Percentiles rank a stretch among this genome's conserved stretches.
phyloP scores from a whole-genome alignment of 2,329 filamentous ascomycete species.

The Emmonsia crescens region DNA sequence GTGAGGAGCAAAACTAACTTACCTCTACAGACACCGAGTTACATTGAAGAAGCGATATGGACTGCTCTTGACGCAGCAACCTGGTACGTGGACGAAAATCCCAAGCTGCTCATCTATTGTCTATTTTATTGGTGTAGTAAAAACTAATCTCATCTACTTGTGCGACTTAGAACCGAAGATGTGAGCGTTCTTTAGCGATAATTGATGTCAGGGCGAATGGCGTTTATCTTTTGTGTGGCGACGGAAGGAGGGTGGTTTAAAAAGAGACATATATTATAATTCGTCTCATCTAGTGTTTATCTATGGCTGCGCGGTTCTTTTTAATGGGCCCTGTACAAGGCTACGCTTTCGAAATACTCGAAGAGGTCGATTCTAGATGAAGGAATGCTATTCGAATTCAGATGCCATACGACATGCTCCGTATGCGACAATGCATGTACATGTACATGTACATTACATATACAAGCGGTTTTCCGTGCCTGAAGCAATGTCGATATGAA shows the following conservation, averaged over 20 bases:
- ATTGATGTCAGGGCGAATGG: conserved; percentile 10
- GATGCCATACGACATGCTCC: no score
- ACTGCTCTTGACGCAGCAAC: conserved; percentile 71
- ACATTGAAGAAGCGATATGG: conserved; percentile 90
- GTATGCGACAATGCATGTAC: neutral
- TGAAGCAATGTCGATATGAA: neutral
- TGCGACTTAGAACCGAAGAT: conserved; percentile 24
- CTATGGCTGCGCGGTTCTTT: neutral
- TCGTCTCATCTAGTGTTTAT: neutral
- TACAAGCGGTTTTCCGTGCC: neutral
- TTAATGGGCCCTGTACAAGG: neutral
- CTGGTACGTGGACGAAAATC: conserved; percentile 30
- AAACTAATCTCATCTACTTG: conserved; percentile 7
- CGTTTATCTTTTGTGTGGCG: conserved; percentile 6
- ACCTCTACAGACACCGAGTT: conserved; percentile 61
- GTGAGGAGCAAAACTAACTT: neutral
- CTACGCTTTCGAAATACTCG: neutral
- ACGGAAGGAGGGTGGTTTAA: conserved; percentile 1
- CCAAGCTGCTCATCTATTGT: neutral
- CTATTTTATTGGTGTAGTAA: neutral
- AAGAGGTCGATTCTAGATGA: neutral
- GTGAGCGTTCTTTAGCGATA: conserved; percentile 13
- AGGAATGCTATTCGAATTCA: neutral
- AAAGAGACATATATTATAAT: neutral
- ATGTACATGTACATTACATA: neutral